Base-by-base conservation (phyloP, 805 yeast genomes). In the Priceomyces melissophilus region DNA sequence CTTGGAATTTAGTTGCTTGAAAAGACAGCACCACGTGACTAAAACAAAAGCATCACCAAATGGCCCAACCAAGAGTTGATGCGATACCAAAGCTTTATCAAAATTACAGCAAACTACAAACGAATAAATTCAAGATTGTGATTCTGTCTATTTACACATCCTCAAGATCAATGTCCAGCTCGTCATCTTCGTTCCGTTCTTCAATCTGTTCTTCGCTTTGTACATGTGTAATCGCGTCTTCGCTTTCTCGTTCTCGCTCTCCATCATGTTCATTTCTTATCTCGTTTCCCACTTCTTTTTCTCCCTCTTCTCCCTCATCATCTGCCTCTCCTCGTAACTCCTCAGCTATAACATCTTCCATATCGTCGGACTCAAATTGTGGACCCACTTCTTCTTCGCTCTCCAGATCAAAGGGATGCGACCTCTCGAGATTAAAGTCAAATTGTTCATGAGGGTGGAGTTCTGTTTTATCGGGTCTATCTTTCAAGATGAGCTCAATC, bases 381-480 rank as follows among this genome's bases (percentile, higher is more conserved):
- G 35, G 43, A 27, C 25, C 38, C 12, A 34, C 40, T 10, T 36
- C 42, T 28, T 50, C 54, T 13, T 45, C 52, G 16, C 47, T 50
- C 13, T 48, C 45, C 23, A 44, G 40, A 12, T 49, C 58, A 50
- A 38, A 46, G 39, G 42, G 52, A 38, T 57, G 48, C 11, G 28
- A 38, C 27, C 39, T 33, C 14, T 38, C 43, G 20, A 44, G 47
- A 13, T 40, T 43, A 39, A 46, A 50, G 15, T 46, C 48, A 40
- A 48, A 46, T 15, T 45, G 44, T 34, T 42, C 30, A 41, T 49
- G n/a, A n/a, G n/a, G 27, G 57, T 58, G 41, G 51, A 58, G 46
- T 37, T 47, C 59, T 49, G 52, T 66, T 42, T 46, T 49, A 32
- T 46, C 53, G 52, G 52, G 38, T 50, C 50, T 38, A 13, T 43